A percentile compares a stretch with the other conserved stretches of the same genome.
Evolutionary conservation across 441 rosid species (phyloP).

Genomic region (Euphorbia corollata): DNA sequence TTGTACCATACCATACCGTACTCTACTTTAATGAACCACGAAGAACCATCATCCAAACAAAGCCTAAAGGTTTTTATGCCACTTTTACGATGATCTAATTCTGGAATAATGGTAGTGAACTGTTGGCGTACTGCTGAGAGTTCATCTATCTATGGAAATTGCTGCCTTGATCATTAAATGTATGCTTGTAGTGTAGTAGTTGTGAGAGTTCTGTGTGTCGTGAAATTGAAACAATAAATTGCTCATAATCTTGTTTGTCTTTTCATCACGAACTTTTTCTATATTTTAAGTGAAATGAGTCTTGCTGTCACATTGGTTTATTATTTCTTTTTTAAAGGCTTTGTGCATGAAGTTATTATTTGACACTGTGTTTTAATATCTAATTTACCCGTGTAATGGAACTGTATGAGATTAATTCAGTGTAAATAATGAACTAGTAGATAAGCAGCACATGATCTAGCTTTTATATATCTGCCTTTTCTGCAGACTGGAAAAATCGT

Average conservation of each 20-base stretch:
- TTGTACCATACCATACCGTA: no score
- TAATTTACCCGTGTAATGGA: not conserved
- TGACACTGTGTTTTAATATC: not conserved
- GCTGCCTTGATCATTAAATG: not conserved
- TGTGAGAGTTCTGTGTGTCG: not conserved
- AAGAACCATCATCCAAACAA: no score
- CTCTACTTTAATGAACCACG: no score
- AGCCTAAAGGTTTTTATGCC: not conserved
- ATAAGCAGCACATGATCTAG: slow-evolving; percentile 14
- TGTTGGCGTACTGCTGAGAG: not conserved
- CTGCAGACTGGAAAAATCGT: slow-evolving; percentile 72
- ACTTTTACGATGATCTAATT: not conserved
- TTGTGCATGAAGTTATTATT: not conserved
- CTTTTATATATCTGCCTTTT: slow-evolving; percentile 15
- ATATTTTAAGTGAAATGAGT: not conserved
- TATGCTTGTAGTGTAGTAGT: no score
- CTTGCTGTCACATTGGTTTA: not conserved
- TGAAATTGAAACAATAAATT: not conserved
- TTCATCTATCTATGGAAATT: not conserved
- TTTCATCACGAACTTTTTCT: not conserved
- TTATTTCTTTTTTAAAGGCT: not conserved
- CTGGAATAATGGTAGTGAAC: not conserved
- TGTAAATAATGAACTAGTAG: slow-evolving; percentile 7
- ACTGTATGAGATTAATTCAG: slow-evolving; percentile 2
- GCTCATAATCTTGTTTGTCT: not conserved